phyloP scores from a whole-genome alignment of 495 filamentous ascomycete genomes.

The Penicillium simplicissimum region DNA sequence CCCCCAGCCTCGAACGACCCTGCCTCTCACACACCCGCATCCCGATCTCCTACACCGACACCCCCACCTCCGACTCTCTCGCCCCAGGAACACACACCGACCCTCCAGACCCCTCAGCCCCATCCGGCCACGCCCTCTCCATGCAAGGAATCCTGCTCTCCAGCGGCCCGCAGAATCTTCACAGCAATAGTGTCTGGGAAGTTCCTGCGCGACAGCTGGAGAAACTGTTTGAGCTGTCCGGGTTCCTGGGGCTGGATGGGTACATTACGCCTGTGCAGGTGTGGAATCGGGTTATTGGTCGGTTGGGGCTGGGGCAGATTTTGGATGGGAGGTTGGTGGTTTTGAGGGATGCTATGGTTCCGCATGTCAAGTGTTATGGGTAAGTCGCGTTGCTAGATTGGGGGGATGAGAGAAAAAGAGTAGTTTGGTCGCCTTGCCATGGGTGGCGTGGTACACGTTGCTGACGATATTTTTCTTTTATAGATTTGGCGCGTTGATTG shows the following conservation, averaged over 20 bases:
- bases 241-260: slow-evolving; percentile 14
- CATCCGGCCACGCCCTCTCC: slow-evolving; percentile 16
- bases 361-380: slow-evolving; percentile 24
- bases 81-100: slow-evolving; percentile 3
- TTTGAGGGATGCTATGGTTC: slow-evolving; percentile 14
- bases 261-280: slow-evolving; percentile 24
- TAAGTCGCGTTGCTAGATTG: slow-evolving; percentile 1
- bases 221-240: slow-evolving; percentile 19
- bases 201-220: slow-evolving; percentile 13
- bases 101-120: not conserved
- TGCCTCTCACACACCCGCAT: slow-evolving; percentile 17
- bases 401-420: too few relatives aligned
- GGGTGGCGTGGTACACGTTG: not conserved
- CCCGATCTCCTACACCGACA: too few relatives aligned
- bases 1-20: slow-evolving; percentile 24
- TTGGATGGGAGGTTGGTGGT: slow-evolving; percentile 3
- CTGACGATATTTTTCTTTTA: not conserved
- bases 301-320: not conserved
- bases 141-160: slow-evolving; percentile 17
- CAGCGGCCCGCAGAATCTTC: slow-evolving; percentile 9
- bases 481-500: slow-evolving; percentile 20
- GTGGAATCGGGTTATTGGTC: slow-evolving; percentile 20
- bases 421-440: too few relatives aligned
- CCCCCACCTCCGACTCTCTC: too few relatives aligned
- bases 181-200: slow-evolving; percentile 13